Evolutionary conservation across 2,329 filamentous ascomycete genomes (phyloP).

Genomic region (Neonectria faginata): DNA sequence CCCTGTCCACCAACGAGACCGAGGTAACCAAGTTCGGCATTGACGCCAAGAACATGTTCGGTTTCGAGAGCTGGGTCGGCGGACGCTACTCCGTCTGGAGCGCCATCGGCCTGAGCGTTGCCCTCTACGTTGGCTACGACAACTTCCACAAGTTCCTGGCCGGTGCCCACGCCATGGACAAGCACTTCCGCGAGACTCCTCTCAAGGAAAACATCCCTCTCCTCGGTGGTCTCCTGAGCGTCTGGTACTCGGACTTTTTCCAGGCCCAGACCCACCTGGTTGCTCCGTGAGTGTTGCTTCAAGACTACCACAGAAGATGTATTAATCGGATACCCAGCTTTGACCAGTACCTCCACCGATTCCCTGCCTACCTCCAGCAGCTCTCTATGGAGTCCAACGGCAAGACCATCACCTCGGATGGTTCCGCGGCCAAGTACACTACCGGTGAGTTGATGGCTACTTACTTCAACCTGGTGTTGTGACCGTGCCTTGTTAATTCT

Average conservation of each 20-base stretch:
- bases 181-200: conserved; percentile 93
- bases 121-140: conserved; percentile 94
- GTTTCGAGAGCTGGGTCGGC: conserved; percentile 98
- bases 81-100: conserved; percentile 99
- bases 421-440: conserved; percentile 93
- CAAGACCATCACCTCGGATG: conserved; percentile 93
- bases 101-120: conserved; percentile 94
- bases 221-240: conserved; percentile 90
- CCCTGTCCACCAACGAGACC: conserved; percentile 92
- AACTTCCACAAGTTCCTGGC: conserved; percentile 97
- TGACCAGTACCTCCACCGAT: conserved; percentile 98
- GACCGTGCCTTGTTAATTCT: not conserved
- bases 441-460: conserved; percentile 65
- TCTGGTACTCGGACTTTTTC: conserved; percentile 99
- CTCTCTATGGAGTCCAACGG: conserved; percentile 99
- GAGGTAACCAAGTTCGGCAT: conserved; percentile 99
- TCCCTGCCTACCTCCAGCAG: conserved; percentile 99
- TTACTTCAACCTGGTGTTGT: not conserved
- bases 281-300: conserved; percentile 76
- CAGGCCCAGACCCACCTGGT: conserved; percentile 98
- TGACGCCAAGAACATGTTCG: conserved; percentile 99
- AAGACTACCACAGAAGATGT: not conserved
- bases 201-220: conserved; percentile 95
- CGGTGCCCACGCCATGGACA: conserved; percentile 97
- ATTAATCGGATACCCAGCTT: conserved; percentile 67